These are phyloP conservation scores for Cenchrus purpureus DNA, from an alignment of 176 grass and related monocot species.

Conservation along the genomic window DNA sequence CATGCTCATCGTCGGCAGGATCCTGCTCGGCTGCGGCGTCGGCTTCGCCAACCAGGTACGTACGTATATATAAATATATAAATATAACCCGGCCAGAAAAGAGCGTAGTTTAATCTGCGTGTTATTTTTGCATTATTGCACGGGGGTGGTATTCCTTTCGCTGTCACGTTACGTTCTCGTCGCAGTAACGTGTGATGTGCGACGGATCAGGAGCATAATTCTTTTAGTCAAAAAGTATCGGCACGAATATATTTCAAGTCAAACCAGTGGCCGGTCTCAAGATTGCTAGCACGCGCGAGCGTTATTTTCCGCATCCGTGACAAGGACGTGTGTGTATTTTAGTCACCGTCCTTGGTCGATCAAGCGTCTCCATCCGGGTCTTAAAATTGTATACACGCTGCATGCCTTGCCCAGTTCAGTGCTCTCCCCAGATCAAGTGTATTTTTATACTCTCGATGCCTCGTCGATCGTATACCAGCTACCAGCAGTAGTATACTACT, in stretches of 20 bases:
- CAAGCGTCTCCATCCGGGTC: constrained; percentile 7
- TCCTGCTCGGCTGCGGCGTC: constrained; percentile 86
- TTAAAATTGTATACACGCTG: not conserved
- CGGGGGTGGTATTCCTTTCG: not conserved
- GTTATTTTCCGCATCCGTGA: constrained; percentile 28
- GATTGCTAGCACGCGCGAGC: constrained; percentile 12
- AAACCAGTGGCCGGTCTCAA: constrained; percentile 18
- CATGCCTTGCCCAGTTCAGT: not conserved
- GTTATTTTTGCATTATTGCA: not conserved
- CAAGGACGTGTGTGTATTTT: constrained; percentile 24
- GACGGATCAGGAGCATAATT: not conserved
- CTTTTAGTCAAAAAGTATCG: constrained; percentile 33
- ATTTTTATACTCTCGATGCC: not conserved
- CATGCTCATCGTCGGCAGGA: constrained; percentile 87
- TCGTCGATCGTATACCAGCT: not conserved
- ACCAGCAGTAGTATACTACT: not conserved
- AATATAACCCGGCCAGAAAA: too few species aligned
- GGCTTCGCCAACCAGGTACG: constrained; percentile 89
- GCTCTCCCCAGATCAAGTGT: not conserved
- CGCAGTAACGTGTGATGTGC: not conserved
- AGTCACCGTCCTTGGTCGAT: constrained; percentile 35
- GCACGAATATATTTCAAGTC: constrained; percentile 22
- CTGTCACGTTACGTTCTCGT: not conserved
- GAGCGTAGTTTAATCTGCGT: too few species aligned
- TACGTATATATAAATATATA: not conserved